phyloP scores from a whole-genome alignment of 148 eudicot genomes.

The Vaccinium macrocarpon region DNA sequence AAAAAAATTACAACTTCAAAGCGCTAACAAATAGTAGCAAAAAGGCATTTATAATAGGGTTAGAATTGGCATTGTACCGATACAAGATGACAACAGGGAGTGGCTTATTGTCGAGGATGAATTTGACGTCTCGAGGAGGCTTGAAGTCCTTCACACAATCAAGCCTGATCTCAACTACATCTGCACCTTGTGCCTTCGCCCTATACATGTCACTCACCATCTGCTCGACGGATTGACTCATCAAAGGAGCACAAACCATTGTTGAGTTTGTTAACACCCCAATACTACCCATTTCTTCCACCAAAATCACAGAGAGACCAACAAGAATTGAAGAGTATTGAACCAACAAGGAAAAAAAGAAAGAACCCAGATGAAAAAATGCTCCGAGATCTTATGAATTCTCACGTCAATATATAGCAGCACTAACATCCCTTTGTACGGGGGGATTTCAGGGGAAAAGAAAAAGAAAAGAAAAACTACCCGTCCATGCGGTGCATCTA shows the following conservation, averaged over 20 bases:
- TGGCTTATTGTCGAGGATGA: constrained; percentile 35
- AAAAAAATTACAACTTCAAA: not conserved
- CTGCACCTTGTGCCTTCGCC: constrained; percentile 49
- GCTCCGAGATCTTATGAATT: not conserved
- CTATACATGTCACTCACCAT: constrained; percentile 36
- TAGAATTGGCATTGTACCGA: constrained; percentile 26
- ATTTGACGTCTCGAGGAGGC: constrained; percentile 28
- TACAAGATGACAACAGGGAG: constrained; percentile 35
- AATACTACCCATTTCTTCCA: constrained; percentile 28
- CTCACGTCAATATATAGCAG: too few relatives aligned
- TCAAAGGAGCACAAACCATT: constrained; percentile 44
- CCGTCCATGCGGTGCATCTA: too few relatives aligned
- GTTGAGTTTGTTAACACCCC: constrained; percentile 32
- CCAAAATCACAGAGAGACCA: not conserved
- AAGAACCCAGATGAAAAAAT: not conserved
- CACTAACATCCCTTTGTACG: too few relatives aligned
- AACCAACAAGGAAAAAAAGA: not conserved
- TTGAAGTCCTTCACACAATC: constrained; percentile 28
- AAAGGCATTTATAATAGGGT: too few relatives aligned
- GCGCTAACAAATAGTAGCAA: too few relatives aligned
- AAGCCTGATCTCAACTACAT: constrained; percentile 49
- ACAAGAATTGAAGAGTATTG: not conserved
- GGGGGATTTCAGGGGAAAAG: too few relatives aligned
- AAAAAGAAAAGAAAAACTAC: too few relatives aligned
- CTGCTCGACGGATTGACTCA: constrained; percentile 38